Evolutionary conservation across 495 filamentous ascomycete species (phyloP).

Genomic region (Trichoderma virens): DNA sequence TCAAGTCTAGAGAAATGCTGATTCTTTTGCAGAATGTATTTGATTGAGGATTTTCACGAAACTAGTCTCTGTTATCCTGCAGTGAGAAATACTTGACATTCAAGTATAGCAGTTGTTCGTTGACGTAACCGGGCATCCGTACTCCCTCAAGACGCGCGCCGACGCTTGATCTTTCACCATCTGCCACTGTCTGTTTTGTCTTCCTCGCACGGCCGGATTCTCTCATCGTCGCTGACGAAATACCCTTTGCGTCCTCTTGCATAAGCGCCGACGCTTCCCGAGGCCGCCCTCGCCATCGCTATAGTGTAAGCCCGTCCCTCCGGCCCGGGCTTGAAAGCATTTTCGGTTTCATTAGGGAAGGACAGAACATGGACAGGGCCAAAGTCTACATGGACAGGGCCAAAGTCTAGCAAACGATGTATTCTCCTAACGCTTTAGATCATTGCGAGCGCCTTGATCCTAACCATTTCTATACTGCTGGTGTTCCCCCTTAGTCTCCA

Average conservation of each 20-base stretch:
- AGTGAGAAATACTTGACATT: too few relatives aligned
- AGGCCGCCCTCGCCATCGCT: neutral
- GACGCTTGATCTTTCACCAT: constrained; percentile 2
- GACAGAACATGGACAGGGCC: neutral
- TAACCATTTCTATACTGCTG: neutral
- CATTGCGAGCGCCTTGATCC: neutral
- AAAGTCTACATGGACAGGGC: neutral
- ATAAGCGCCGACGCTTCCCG: too few relatives aligned
- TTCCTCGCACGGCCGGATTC: neutral
- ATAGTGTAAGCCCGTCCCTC: neutral
- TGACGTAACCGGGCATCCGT: too few relatives aligned
- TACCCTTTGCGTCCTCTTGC: too few relatives aligned
- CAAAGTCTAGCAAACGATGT: neutral
- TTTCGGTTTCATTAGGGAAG: neutral
- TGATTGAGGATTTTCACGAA: too few relatives aligned
- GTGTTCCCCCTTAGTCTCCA: neutral
- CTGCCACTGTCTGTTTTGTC: neutral
- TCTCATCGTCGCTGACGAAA: neutral
- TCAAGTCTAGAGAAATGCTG: too few relatives aligned
- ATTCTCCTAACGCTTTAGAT: neutral
- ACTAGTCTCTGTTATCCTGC: too few relatives aligned
- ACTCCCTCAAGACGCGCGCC: too few relatives aligned
- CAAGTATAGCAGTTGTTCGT: too few relatives aligned
- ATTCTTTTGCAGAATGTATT: too few relatives aligned
- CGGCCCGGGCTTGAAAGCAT: neutral